These are phyloP conservation scores for Pinus tabuliformis DNA, from an alignment of 75 land plant genomes.

Conservation along the genomic window DNA sequence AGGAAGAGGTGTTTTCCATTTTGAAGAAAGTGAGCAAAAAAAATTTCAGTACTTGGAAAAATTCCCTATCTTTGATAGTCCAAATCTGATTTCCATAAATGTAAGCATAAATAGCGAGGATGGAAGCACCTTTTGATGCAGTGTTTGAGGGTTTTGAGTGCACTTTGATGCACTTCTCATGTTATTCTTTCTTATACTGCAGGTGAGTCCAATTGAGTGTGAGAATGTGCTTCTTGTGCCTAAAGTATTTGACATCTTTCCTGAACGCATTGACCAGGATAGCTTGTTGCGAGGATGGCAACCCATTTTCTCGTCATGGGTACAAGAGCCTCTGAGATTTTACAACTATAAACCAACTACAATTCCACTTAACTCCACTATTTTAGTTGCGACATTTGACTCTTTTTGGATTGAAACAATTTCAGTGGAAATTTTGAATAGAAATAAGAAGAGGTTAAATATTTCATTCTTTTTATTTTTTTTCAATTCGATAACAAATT, in stretches of 20 bases:
- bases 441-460: too few relatives aligned
- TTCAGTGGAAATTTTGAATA: too few relatives aligned
- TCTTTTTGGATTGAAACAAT: too few relatives aligned
- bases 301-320: constrained; percentile 75
- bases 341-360: constrained; percentile 96
- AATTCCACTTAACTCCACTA: constrained; percentile 63
- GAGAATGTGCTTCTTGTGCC: constrained; percentile 24
- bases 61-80: constrained; percentile 51
- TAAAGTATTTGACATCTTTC: constrained; percentile 57
- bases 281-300: constrained; percentile 81
- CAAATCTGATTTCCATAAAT: constrained; percentile 85
- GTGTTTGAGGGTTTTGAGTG: not conserved
- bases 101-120: constrained; percentile 28
- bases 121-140: not conserved
- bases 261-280: constrained; percentile 75
- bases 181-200: too few relatives aligned
- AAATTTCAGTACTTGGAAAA: constrained; percentile 17
- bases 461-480: too few relatives aligned
- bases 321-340: constrained; percentile 97
- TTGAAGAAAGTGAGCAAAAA: constrained; percentile 16
- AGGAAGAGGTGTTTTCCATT: too few relatives aligned
- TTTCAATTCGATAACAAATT: too few relatives aligned
- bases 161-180: too few relatives aligned
- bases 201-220: too few relatives aligned
- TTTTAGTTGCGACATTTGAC: too few relatives aligned